Base-by-base conservation (phyloP, 2,329 filamentous ascomycete species). In the Penicillium paneum region DNA sequence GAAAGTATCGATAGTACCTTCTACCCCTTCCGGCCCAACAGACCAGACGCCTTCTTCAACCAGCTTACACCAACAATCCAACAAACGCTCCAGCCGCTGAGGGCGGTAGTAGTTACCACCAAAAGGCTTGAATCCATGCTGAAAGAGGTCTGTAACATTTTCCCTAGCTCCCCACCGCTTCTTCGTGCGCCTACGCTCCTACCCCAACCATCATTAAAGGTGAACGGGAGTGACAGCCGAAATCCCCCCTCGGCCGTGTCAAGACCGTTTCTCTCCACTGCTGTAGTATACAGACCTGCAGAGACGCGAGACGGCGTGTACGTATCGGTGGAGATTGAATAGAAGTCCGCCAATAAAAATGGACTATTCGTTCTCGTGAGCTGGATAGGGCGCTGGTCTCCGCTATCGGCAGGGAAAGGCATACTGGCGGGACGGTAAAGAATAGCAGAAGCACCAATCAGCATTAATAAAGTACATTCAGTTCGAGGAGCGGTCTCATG, bases 71-170 rank as follows among this genome's bases (percentile, higher is more conserved):
- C 68, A 71, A 46, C 43, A 52, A 31, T 41, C 61, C 1, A 70
- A 56, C 39, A 70, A 49, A 28, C 62, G 54, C 52, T 70, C 63
- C 24, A 70, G 67, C 15, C 58, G 48, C 52, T 60, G 52, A 12
- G 55, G 34, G 4, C 69, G 60, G 19, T 62, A 62, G 21, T 56
- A 65, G 26, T 68, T 55, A n/a, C 68, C 67, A 8, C 69, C 67
- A 38, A 71, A 71, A 39, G 65, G 65, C 56, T 71, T 70, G 39
- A 55, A 67, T 44, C 68, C 67, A 63, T 73, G 67, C 47, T 72
- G 64, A 47, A 71, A 73, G 39, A 72, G 60, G 8, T 66, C 64
- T 29, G 61, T 51, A 39, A 62, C 59, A 1, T 26, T 50, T 1
- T 49, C 58, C 26, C n/a, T 40, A 62, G 46, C 11, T 43, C 51